phyloP scores from a whole-genome alignment of 441 rosid genomes.

The Populus tomentosa region DNA sequence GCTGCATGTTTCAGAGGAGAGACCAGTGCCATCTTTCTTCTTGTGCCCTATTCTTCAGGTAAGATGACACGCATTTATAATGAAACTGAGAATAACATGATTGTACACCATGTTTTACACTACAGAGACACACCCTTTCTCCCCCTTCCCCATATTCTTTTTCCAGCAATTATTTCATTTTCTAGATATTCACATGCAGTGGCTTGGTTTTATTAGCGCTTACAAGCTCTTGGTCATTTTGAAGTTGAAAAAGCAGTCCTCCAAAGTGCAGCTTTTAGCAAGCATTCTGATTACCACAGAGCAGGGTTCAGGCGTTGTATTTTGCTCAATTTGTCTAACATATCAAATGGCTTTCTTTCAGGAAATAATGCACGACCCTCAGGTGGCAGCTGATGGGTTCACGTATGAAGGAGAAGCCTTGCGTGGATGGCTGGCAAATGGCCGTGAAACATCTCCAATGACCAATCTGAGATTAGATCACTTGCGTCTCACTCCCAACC shows the following conservation, averaged over 20 bases:
- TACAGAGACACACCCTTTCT: background rate
- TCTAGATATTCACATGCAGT: background rate
- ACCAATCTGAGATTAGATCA: slow-evolving; percentile 54
- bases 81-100: background rate
- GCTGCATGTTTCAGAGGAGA: slow-evolving; percentile 50
- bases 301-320: background rate
- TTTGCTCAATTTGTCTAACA: slow-evolving; percentile 8
- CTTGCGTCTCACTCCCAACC: slow-evolving; percentile 62
- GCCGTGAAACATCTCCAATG: slow-evolving; percentile 69
- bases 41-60: slow-evolving; percentile 75
- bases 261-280: background rate
- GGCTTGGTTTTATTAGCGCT: background rate
- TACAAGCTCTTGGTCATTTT: background rate
- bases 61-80: background rate
- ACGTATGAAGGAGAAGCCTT: slow-evolving; percentile 67
- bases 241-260: background rate
- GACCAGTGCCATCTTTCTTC: slow-evolving; percentile 58
- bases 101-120: background rate
- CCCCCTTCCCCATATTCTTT: background rate
- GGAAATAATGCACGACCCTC: slow-evolving; percentile 89
- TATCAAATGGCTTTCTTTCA: slow-evolving; percentile 24
- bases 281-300: background rate
- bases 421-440: slow-evolving; percentile 53
- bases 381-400: slow-evolving; percentile 74
- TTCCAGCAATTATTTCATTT: background rate